phyloP scores from a whole-genome alignment of 345 rosid genomes.

The Rubroshorea leprosula region DNA sequence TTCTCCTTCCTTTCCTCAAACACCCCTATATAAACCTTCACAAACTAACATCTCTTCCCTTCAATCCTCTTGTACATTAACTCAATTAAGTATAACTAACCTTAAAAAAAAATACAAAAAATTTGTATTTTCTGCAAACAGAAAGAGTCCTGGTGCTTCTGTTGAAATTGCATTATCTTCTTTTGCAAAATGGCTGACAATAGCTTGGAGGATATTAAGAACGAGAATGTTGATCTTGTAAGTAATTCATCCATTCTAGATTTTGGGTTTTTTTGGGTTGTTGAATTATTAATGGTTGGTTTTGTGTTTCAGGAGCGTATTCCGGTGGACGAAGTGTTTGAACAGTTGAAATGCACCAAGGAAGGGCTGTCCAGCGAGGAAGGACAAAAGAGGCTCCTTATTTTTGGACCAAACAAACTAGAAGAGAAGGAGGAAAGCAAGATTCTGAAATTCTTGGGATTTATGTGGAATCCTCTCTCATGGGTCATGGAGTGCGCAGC shows the following conservation, averaged over 20 bases:
- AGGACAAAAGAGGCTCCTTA: constrained; percentile 62
- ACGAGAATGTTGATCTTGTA: constrained; percentile 55
- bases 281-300: background rate
- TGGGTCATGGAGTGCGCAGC: constrained; percentile 83
- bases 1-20: background rate
- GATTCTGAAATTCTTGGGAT: constrained; percentile 54
- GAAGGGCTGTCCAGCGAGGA: constrained; percentile 71
- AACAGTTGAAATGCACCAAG: constrained; percentile 66
- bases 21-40: background rate
- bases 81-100: too few relatives aligned
- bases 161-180: too few relatives aligned
- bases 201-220: constrained; percentile 56
- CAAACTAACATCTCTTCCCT: background rate
- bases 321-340: constrained; percentile 85
- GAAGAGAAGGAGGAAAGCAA: constrained; percentile 83
- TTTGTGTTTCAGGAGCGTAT: constrained; percentile 53
- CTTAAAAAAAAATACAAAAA: too few relatives aligned
- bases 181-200: constrained; percentile 34
- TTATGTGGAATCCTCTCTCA: constrained; percentile 80
- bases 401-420: constrained; percentile 90
- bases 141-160: too few relatives aligned
- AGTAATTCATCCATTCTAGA: background rate
- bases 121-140: too few relatives aligned
- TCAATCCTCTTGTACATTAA: background rate
- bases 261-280: background rate